Evolutionary conservation across 2,329 filamentous ascomycete species (phyloP), one percentile per base, ranked within the genome.

Genomic region (Paramyrothecium roridum): DNA sequence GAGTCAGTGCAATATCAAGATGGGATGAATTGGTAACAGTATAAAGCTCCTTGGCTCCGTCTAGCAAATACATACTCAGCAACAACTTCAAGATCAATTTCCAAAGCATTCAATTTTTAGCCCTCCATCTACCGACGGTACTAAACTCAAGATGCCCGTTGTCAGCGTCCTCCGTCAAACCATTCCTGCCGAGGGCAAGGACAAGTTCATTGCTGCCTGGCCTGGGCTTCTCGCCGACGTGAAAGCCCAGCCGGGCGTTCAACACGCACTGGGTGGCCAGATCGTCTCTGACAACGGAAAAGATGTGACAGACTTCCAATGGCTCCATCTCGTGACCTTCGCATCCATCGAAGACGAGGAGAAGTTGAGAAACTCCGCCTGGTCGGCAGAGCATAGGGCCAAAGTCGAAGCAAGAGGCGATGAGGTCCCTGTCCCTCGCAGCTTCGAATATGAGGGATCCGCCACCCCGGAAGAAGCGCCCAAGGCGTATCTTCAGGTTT

Each of bases 171-270:
- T 59, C 50, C 46, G 26, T 6, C 56, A 56, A 2, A 37, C 47
- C 13, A 56, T 59, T 30, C 52, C 57, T 2, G 56, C 52, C 16
- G 57, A 52, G 26, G 50, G 37, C 46, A 50, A 59, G 57, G 56
- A 59, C 16, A 43, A 45, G 34, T 57, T 59, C 46, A 17, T 59
- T n/a, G 48, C 47, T 3, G 53, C 53, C 2, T 59, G 57, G 57
- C 57, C 57, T 2, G 52, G 46, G 20, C 47, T 59, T 1, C 45
- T 43, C 10, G 56, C 54, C 16, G 57, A 59, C 20, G 22, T 59
- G 11, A 53, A 56, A 33, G 40, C 53, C 8, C 56, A 59, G 47
- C 56, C 57, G 1, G 57, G 57, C 19, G 56, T 59, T 11, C 52
- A 47, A 8, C 52, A 52, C 3, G 56, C 52, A 20, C 52, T 52